phyloP scores from a whole-genome alignment of 2,329 filamentous ascomycete genomes.

The Alternaria triticina region DNA sequence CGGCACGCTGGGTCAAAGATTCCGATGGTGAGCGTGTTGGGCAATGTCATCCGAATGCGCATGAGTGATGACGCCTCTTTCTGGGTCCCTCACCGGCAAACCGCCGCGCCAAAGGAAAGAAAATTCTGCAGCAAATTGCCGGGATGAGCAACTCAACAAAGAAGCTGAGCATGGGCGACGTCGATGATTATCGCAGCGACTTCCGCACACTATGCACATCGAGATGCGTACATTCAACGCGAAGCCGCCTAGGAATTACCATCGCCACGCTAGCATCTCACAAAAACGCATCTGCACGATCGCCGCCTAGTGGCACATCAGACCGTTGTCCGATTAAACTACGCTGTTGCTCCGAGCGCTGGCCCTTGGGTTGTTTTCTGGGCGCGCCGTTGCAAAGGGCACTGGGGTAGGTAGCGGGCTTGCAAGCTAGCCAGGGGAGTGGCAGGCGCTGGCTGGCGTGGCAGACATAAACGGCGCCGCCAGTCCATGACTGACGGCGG shows the following conservation, averaged over 20 bases:
- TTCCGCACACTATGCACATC: not conserved
- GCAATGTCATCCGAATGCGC: conserved; percentile 9
- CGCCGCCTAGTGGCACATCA: conserved; percentile 34
- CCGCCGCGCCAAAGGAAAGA: conserved; percentile 9
- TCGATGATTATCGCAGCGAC: not conserved
- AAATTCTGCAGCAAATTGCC: conserved; percentile 8
- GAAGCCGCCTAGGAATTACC: conserved; percentile 1
- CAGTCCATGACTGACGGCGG: conserved; percentile 41
- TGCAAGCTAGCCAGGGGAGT: conserved; percentile 25
- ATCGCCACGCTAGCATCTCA: conserved; percentile 28
- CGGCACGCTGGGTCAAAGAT: not conserved
- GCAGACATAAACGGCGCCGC: conserved; percentile 28
- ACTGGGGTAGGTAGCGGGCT: conserved; percentile 22
- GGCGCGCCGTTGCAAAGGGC: conserved; percentile 19
- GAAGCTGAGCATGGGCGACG: not conserved
- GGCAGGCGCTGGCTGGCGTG: conserved; percentile 24
- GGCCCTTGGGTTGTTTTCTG: conserved; percentile 13
- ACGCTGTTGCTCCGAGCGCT: conserved; percentile 8
- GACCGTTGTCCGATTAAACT: conserved; percentile 25
- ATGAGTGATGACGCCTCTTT: conserved; percentile 8
- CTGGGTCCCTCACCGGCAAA: conserved; percentile 8
- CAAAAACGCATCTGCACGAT: conserved; percentile 31
- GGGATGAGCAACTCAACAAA: conserved; percentile 12
- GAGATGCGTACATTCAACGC: not conserved
- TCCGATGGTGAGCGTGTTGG: conserved; percentile 5